Evolutionary conservation across 495 filamentous ascomycete species (phyloP).

Genomic region (Aspergillus homomorphus): DNA sequence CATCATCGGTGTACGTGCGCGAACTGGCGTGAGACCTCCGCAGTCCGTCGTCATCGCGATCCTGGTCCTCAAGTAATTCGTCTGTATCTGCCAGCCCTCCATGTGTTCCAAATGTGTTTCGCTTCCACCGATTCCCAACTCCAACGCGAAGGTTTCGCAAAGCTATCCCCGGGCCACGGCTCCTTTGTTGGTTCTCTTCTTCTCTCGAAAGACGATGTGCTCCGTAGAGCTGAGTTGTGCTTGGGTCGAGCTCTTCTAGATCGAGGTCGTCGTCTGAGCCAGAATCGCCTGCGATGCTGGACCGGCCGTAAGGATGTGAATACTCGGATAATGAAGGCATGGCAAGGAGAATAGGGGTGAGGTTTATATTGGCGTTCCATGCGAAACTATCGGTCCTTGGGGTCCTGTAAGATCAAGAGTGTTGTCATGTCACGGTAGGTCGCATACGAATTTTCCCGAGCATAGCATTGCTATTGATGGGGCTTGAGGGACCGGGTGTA

Average conservation of each 20-base stretch:
- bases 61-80: slow-evolving; percentile 54
- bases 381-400: slow-evolving; percentile 11
- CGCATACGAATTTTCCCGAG: slow-evolving; percentile 19
- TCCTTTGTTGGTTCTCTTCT: slow-evolving; percentile 37
- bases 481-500: neutral
- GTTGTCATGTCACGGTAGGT: slow-evolving; percentile 27
- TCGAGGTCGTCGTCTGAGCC: slow-evolving; percentile 60
- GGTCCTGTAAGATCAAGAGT: slow-evolving; percentile 17
- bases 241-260: slow-evolving; percentile 68
- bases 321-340: slow-evolving; percentile 46
- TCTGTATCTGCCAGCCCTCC: slow-evolving; percentile 52
- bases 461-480: slow-evolving; percentile 18
- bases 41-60: slow-evolving; percentile 41
- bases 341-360: slow-evolving; percentile 3
- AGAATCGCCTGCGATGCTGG: slow-evolving; percentile 32
- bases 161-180: slow-evolving; percentile 60
- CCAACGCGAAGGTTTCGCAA: slow-evolving; percentile 69
- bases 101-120: slow-evolving; percentile 42
- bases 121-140: slow-evolving; percentile 58
- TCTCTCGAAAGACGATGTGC: slow-evolving; percentile 39
- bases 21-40: slow-evolving; percentile 48
- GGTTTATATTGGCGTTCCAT: slow-evolving; percentile 9
- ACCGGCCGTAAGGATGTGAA: slow-evolving; percentile 30
- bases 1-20: slow-evolving; percentile 53
- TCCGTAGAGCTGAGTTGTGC: slow-evolving; percentile 36